Conservation (phyloP, 306 rosid species). For the Vigna unguiculata region DNA sequence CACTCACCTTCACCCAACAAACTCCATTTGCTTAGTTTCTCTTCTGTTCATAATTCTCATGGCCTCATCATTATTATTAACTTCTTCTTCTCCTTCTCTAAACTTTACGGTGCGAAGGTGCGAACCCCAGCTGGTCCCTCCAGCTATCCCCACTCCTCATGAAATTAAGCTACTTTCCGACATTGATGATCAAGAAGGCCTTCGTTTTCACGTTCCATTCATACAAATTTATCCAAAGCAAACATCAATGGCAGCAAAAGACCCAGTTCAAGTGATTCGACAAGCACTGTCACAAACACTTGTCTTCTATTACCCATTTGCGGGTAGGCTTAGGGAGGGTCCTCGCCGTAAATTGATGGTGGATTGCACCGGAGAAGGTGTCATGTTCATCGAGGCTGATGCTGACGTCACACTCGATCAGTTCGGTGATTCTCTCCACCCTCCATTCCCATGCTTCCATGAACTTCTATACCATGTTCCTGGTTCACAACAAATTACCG, state of each 20-base stretch:
- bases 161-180: constrained; percentile 36
- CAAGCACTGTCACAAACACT: constrained; percentile 19
- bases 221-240: neutral
- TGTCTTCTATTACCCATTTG: constrained; percentile 47
- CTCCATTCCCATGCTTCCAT: constrained; percentile 54
- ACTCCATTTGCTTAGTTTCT: too few species aligned
- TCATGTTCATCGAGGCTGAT: neutral
- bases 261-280: constrained; percentile 33
- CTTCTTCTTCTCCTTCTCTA: too few species aligned
- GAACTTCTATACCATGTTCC: constrained; percentile 30
- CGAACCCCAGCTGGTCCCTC: constrained; percentile 28
- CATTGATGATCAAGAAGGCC: constrained; percentile 38
- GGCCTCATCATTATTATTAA: neutral
- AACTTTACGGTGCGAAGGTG: too few species aligned
- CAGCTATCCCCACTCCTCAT: constrained; percentile 39
- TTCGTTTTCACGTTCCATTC: neutral
- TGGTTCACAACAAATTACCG: too few species aligned
- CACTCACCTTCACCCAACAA: too few species aligned
- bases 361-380: constrained; percentile 42
- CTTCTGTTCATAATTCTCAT: too few species aligned
- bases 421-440: neutral
- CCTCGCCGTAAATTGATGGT: constrained; percentile 43
- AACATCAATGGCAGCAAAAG: constrained; percentile 32
- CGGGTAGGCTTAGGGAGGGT: constrained; percentile 42
- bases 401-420: neutral